Evolutionary conservation across 2,329 filamentous ascomycete genomes (phyloP).

Genomic region (Aspergillus terreus): DNA sequence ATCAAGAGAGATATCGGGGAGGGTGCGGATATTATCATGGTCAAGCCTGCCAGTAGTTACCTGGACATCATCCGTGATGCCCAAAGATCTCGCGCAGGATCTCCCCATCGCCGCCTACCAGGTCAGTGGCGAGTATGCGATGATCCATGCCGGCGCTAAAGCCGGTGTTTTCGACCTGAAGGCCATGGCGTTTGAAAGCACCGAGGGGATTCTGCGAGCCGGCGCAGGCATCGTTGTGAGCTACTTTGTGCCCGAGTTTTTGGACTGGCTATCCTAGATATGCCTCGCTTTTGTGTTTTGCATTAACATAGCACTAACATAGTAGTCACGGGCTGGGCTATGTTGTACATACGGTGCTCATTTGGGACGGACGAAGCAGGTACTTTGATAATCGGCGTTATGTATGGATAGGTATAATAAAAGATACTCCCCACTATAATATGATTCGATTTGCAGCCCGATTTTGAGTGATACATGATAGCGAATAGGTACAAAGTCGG

Average conservation of each 20-base stretch:
- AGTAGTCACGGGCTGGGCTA: too few relatives aligned
- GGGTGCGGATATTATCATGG: conserved; percentile 98
- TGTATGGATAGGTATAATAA: too few relatives aligned
- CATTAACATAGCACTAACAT: too few relatives aligned
- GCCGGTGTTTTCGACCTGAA: conserved; percentile 95
- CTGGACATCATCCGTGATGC: conserved; percentile 97
- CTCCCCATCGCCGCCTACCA: conserved; percentile 94
- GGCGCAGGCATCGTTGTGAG: conserved; percentile 90
- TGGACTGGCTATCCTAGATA: conserved; percentile 54
- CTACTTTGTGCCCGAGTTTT: conserved; percentile 83
- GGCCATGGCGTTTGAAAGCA: conserved; percentile 90
- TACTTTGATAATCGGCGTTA: too few relatives aligned
- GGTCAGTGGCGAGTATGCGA: conserved; percentile 93
- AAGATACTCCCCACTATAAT: too few relatives aligned
- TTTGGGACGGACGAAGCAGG: too few relatives aligned
- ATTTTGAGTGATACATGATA: too few relatives aligned
- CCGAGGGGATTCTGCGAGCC: conserved; percentile 86
- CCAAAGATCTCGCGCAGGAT: conserved; percentile 88
- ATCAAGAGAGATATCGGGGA: conserved; percentile 87
- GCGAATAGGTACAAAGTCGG: too few relatives aligned
- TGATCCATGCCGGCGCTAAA: conserved; percentile 95
- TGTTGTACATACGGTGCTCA: too few relatives aligned
- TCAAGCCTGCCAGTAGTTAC: conserved; percentile 94
- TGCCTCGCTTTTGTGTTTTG: background rate
- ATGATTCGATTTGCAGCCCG: too few relatives aligned